Evolutionary conservation across 2,329 filamentous ascomycete species (phyloP), one percentile per base, ranked within the genome.

Genomic region (Colletotrichum tamarilloi): DNA sequence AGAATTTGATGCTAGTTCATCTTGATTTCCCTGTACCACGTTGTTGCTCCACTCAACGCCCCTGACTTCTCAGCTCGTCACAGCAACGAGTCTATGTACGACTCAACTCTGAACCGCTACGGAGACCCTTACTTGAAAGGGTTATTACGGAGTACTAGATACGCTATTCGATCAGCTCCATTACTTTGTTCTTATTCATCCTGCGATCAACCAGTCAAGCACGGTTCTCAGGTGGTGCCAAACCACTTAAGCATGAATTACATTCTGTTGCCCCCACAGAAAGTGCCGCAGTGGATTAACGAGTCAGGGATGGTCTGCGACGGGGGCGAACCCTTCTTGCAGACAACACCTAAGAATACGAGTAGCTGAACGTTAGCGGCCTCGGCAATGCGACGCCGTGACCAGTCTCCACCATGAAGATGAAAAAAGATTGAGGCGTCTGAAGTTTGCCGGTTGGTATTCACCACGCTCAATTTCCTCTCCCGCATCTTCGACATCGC

Each of bases 331-430:
- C 70, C 70, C 67, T 32, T 70, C 60, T 16, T 26, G 32, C 56
- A 38, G 22, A n/a, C 26, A n/a, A 32, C 52, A 49, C 19, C 42
- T 19, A 49, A 49, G 19, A 26, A 60, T 65, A 71, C 70, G 67
- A 70, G 60, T 26, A 57, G 60, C 56, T 32, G 19, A 71, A 35
- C 8, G 2, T 46, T 66, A 53, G 71, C 49, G 67, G 26, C 26
- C 35, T 72, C 68, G 71, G 60, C 60, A 71, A 32, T 69, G 70
- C 32, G 35, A 22, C 52, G 56, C 46, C 56, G 46, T 64, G 42
- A 42, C 38, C 38, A 42, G 16, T 42, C 26, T 62, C 70, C 67
- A 73, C 71, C 6, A 24, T 52, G 55, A 19, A 22, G 53, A 14
- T 35, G 55, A 32, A 32, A 53, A 62, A 64, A 57, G 26, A 62